Conservation (phyloP, 805 yeast species). For the Starmerella stigmatis region DNA sequence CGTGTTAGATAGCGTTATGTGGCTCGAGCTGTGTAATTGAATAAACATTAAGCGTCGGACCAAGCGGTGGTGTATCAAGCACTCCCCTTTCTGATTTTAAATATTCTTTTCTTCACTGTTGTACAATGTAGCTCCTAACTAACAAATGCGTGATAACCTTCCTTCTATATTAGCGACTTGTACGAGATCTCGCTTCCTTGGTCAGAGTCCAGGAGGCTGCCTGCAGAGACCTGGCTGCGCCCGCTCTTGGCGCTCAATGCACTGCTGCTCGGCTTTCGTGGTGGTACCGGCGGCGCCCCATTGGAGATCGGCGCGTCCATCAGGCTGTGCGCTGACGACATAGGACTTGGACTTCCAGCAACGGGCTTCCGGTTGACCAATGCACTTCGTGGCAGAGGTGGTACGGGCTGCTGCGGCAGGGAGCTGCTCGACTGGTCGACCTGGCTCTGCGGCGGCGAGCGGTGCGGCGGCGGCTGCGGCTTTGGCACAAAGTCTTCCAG, state of each 20-base stretch:
- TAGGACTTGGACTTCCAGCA: neutral
- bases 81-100: too few relatives aligned
- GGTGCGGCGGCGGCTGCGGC: conserved; percentile 12
- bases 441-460: conserved; percentile 1
- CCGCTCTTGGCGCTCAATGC: conserved; percentile 10
- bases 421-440: neutral
- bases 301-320: conserved; percentile 16
- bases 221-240: neutral
- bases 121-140: too few relatives aligned
- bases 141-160: too few relatives aligned
- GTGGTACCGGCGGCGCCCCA: neutral
- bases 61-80: too few relatives aligned
- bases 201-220: conserved; percentile 15
- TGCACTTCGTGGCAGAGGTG: neutral
- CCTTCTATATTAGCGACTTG: conserved; percentile 16
- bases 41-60: too few relatives aligned
- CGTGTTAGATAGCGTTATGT: too few relatives aligned
- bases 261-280: conserved; percentile 5
- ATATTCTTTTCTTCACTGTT: too few relatives aligned
- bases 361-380: conserved; percentile 12
- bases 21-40: too few relatives aligned
- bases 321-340: conserved; percentile 7
- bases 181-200: conserved; percentile 6
- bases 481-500: conserved; percentile 44
- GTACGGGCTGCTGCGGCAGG: neutral